These are phyloP conservation scores for Cornus florida DNA, from an alignment of 148 eudicot species.

Conservation along the genomic window DNA sequence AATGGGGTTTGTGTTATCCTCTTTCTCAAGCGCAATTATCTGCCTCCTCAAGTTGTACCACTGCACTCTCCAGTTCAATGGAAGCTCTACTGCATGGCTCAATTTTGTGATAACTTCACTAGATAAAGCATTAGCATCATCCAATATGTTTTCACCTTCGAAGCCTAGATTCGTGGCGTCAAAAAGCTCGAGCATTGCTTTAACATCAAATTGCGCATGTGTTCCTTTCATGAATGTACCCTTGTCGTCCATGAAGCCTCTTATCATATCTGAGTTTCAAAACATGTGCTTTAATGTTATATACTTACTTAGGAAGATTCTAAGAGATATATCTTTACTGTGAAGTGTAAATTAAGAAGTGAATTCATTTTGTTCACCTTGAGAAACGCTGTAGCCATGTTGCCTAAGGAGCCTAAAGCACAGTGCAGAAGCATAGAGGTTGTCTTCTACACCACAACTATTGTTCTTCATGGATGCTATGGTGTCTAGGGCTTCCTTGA, in stretches of 20 bases:
- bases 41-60: conserved; percentile 46
- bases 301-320: too few species aligned
- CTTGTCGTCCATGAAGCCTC: conserved; percentile 16
- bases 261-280: conserved; percentile 25
- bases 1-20: conserved; percentile 1
- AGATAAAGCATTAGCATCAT: conserved; percentile 21
- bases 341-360: too few species aligned
- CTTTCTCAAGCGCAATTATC: conserved; percentile 18
- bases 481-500: conserved; percentile 21
- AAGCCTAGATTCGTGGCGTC: conserved; percentile 38
- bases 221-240: neutral
- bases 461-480: conserved; percentile 1
- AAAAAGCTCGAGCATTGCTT: conserved; percentile 27
- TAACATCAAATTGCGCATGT: neutral
- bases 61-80: conserved; percentile 32
- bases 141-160: conserved; percentile 30
- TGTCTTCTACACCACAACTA: neutral
- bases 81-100: conserved; percentile 16
- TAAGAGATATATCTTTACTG: too few species aligned
- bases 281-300: too few species aligned
- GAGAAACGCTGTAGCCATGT: conserved; percentile 35
- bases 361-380: conserved; percentile 22
- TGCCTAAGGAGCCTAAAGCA: conserved; percentile 43
- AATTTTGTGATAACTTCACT: conserved; percentile 9
- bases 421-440: conserved; percentile 24